These are phyloP conservation scores for Zygosaccharomyces bisporus DNA, from an alignment of 805 yeast species.

Conservation along the genomic window DNA sequence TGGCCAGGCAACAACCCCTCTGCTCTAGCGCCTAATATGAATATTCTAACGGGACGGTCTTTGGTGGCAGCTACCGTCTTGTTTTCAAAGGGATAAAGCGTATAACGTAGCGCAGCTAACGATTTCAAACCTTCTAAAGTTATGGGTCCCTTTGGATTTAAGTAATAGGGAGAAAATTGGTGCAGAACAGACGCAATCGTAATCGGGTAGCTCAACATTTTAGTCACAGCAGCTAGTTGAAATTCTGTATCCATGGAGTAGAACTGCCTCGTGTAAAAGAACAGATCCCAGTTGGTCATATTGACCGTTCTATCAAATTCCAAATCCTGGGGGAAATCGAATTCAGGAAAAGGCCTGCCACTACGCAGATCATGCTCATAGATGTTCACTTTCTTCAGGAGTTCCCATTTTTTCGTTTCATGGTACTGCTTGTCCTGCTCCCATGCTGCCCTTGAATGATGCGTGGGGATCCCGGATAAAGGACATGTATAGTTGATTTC, in stretches of 20 bases:
- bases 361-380: constrained; percentile 94
- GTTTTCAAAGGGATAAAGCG: constrained; percentile 63
- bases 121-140: constrained; percentile 92
- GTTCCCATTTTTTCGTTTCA: constrained; percentile 57
- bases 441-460: constrained; percentile 89
- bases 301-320: constrained; percentile 72
- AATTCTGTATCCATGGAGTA: constrained; percentile 96
- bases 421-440: constrained; percentile 73
- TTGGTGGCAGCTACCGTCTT: constrained; percentile 46
- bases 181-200: constrained; percentile 83
- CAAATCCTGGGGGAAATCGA: constrained; percentile 83
- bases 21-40: constrained; percentile 86
- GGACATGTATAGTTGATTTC: constrained; percentile 88
- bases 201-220: constrained; percentile 87
- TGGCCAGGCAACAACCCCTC: constrained; percentile 92
- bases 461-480: constrained; percentile 93
- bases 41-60: constrained; percentile 85
- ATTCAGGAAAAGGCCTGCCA: constrained; percentile 93
- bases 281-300: constrained; percentile 86
- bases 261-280: constrained; percentile 86
- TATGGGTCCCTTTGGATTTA: constrained; percentile 81
- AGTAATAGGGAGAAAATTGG: constrained; percentile 76
- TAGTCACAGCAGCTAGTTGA: constrained; percentile 91
- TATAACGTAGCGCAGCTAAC: constrained; percentile 85
- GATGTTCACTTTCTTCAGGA: constrained; percentile 79